phyloP scores from a whole-genome alignment of 208 protist species.

The Leishmania turanica region DNA sequence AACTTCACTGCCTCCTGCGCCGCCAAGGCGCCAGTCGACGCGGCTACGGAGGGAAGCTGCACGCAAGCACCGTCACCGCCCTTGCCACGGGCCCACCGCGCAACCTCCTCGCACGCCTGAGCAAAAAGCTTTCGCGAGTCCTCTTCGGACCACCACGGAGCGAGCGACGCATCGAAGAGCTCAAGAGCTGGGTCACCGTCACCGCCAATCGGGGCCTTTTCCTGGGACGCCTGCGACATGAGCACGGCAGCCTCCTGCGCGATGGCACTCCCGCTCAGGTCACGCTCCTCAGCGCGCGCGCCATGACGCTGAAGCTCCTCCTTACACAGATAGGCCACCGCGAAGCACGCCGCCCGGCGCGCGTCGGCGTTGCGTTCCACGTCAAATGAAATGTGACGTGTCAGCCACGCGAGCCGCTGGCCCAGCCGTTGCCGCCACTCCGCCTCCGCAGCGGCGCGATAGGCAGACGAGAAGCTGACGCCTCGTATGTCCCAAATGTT shows the following conservation, averaged over 20 bases:
- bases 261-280: background rate
- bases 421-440: slow-evolving; percentile 24
- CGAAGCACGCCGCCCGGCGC: slow-evolving; percentile 23
- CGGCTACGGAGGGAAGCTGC: slow-evolving; percentile 92
- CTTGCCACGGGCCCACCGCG: slow-evolving; percentile 31
- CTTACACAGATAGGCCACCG: slow-evolving; percentile 16
- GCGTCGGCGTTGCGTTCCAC: background rate
- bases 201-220: background rate
- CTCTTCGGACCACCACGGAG: background rate
- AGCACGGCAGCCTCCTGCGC: slow-evolving; percentile 6
- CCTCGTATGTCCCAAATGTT: slow-evolving; percentile 54
- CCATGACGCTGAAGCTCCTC: slow-evolving; percentile 25
- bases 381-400: slow-evolving; percentile 7
- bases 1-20: slow-evolving; percentile 97
- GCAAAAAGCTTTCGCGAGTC: slow-evolving; percentile 3
- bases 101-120: slow-evolving; percentile 61
- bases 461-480: slow-evolving; percentile 23
- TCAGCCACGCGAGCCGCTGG: slow-evolving; percentile 11
- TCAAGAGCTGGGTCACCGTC: background rate
- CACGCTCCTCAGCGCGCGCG: background rate
- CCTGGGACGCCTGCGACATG: background rate
- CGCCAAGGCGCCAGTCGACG: slow-evolving; percentile 92
- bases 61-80: slow-evolving; percentile 32
- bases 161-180: background rate
- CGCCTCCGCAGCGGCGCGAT: slow-evolving; percentile 3